Evolutionary conservation across 768 basidiomycete genomes (phyloP).

Genomic region (Scleroderma citrinum): DNA sequence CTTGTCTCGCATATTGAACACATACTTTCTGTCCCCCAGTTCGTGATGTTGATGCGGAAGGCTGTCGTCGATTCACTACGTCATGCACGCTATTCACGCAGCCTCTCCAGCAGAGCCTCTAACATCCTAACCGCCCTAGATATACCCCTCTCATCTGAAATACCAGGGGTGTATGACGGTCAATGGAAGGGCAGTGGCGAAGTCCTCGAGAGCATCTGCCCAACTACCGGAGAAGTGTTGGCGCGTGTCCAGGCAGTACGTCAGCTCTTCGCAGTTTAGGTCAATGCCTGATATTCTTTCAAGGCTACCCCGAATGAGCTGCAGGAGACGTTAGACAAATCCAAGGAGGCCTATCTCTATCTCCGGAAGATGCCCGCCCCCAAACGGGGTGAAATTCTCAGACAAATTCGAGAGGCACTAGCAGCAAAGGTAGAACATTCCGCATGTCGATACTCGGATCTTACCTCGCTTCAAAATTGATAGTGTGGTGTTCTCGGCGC

Average conservation of each 20-base stretch:
- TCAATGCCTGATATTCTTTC: slow-evolving; percentile 5
- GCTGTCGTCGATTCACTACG: slow-evolving; percentile 7
- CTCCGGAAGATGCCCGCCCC: slow-evolving; percentile 84
- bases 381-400: slow-evolving; percentile 77
- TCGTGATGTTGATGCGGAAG: slow-evolving; percentile 28
- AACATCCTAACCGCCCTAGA: slow-evolving; percentile 58
- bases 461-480: slow-evolving; percentile 7
- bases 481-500: slow-evolving; percentile 77
- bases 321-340: slow-evolving; percentile 56
- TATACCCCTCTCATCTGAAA: slow-evolving; percentile 48
- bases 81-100: slow-evolving; percentile 30
- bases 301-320: slow-evolving; percentile 73
- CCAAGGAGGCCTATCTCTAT: slow-evolving; percentile 64
- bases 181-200: slow-evolving; percentile 75
- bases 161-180: slow-evolving; percentile 79
- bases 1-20: not conserved
- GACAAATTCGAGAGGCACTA: slow-evolving; percentile 82
- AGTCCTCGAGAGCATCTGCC: slow-evolving; percentile 65
- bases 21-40: not conserved
- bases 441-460: not conserved
- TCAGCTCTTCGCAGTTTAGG: slow-evolving; percentile 5
- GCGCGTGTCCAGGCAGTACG: slow-evolving; percentile 67
- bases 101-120: slow-evolving; percentile 66
- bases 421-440: slow-evolving; percentile 55
- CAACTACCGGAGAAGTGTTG: slow-evolving; percentile 81